Percentiles rank a stretch among this genome's conserved stretches.
phyloP scores from a whole-genome alignment of 257 asterid genomes.

The Plectranthus barbatus region DNA sequence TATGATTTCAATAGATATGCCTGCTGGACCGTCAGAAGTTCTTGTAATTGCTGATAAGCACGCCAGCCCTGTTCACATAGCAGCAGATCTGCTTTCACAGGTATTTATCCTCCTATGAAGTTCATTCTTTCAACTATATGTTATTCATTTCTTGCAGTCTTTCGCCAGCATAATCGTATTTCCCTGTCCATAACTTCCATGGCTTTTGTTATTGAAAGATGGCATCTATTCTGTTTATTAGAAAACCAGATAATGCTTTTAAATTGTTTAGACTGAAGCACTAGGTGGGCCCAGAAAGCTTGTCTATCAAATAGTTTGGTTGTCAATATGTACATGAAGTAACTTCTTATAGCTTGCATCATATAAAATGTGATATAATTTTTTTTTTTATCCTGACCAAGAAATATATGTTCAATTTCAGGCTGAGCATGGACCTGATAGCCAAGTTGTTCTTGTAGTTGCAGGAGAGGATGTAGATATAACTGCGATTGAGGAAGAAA shows the following conservation, averaged over 20 bases:
- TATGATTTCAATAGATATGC: conserved; percentile 97
- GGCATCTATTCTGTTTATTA: background rate
- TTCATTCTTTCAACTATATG: conserved; percentile 1
- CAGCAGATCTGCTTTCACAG: conserved; percentile 98
- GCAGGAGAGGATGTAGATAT: conserved; percentile 79
- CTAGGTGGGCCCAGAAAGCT: background rate
- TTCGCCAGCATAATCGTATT: background rate
- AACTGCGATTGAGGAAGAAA: conserved; percentile 57
- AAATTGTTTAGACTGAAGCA: background rate
- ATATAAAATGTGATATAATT: background rate
- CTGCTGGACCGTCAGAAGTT: conserved; percentile 99
- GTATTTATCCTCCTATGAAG: conserved; percentile 21
- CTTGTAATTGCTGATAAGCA: conserved; percentile 87
- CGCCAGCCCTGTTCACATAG: conserved; percentile 85
- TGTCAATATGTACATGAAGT: too few relatives aligned
- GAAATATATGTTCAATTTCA: conserved; percentile 24
- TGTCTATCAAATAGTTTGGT: background rate
- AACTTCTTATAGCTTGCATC: too few relatives aligned
- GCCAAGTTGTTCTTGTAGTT: conserved; percentile 95
- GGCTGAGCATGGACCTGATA: conserved; percentile 99
- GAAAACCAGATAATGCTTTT: background rate
- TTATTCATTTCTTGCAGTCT: background rate
- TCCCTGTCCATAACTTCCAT: background rate
- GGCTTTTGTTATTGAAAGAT: conserved; percentile 4
- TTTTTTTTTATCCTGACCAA: background rate